phyloP scores from a whole-genome alignment of 2,329 filamentous ascomycete species.

The Clathrospora elynae region DNA sequence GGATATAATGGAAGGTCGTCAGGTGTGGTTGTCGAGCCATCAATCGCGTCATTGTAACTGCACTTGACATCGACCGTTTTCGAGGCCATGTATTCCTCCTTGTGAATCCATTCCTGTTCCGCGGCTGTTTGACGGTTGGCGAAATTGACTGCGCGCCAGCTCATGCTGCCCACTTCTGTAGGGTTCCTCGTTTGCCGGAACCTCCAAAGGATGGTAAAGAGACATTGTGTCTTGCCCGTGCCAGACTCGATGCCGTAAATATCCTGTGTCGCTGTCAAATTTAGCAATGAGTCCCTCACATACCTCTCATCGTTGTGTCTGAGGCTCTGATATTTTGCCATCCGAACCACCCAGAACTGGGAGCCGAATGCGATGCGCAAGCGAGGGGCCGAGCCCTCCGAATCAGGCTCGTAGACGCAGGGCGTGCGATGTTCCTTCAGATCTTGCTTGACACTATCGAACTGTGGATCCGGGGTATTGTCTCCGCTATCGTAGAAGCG shows the following conservation, averaged over 20 bases:
- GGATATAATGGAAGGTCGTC: conserved; percentile 22
- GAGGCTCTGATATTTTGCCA: conserved; percentile 36
- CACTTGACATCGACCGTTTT: conserved; percentile 7
- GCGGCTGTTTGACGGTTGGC: conserved; percentile 1
- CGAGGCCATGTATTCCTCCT: conserved; percentile 14
- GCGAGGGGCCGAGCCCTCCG: conserved; percentile 22
- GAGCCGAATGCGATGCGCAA: conserved; percentile 49
- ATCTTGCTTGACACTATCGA: conserved; percentile 27
- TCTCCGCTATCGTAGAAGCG: conserved; percentile 43
- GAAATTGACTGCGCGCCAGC: conserved; percentile 44
- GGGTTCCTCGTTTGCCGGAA: conserved; percentile 40
- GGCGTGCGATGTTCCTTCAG: conserved; percentile 29
- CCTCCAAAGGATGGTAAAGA: conserved; percentile 49
- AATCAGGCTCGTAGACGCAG: conserved; percentile 27
- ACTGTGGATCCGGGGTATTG: conserved; percentile 28
- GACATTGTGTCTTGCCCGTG: conserved; percentile 29
- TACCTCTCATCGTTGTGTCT: conserved; percentile 28
- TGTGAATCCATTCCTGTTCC: conserved; percentile 25
- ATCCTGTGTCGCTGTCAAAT: conserved; percentile 52
- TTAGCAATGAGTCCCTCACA: conserved; percentile 41
- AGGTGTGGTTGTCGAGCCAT: conserved; percentile 2
- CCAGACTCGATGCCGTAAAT: conserved; percentile 44
- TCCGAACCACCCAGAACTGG: conserved; percentile 51
- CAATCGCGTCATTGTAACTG: conserved; percentile 3
- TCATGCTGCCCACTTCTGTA: conserved; percentile 39